A percentile compares a stretch with the other conserved stretches of the same genome.
phyloP scores from a whole-genome alignment of 2,329 filamentous ascomycete species.

The Aureobasidium sp. region DNA sequence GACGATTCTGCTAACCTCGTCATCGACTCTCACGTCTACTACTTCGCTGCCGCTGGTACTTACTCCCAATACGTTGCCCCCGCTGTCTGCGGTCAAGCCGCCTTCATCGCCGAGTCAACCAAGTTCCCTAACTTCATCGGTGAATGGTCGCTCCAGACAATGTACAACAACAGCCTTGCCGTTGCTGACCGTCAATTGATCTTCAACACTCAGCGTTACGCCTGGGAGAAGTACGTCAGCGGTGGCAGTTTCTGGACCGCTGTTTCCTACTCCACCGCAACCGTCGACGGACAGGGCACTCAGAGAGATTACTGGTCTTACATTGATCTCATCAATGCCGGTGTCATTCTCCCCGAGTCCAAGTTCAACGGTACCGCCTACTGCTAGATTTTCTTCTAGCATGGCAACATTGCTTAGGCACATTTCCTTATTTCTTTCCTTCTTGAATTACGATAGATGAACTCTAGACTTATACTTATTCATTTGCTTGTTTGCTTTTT shows the following conservation, averaged over 20 bases:
- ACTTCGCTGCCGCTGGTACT: slow-evolving; percentile 20
- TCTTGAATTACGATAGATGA: background rate
- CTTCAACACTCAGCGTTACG: slow-evolving; percentile 29
- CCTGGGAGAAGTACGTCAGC: slow-evolving; percentile 28
- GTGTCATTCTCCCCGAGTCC: slow-evolving; percentile 16
- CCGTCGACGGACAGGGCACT: slow-evolving; percentile 18
- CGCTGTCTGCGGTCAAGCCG: slow-evolving; percentile 20
- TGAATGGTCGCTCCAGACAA: slow-evolving; percentile 27
- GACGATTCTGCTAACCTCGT: slow-evolving; percentile 20
- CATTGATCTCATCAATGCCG: slow-evolving; percentile 10
- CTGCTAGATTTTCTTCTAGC: slow-evolving; percentile 4
- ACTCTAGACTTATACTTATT: background rate
- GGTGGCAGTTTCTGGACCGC: slow-evolving; percentile 27
- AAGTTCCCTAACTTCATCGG: slow-evolving; percentile 26
- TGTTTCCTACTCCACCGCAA: slow-evolving; percentile 1
- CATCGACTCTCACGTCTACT: slow-evolving; percentile 25
- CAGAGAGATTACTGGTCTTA: slow-evolving; percentile 20
- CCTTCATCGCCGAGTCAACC: slow-evolving; percentile 16
- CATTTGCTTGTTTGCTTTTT: background rate
- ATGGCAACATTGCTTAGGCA: no score
- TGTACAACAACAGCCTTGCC: slow-evolving; percentile 28
- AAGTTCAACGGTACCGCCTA: slow-evolving; percentile 14
- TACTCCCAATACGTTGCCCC: slow-evolving; percentile 18
- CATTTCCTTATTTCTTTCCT: background rate
- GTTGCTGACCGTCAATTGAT: slow-evolving; percentile 21